Percentiles rank a stretch among this genome's conserved stretches.
These are phyloP conservation scores for Diplodia corticola DNA, from an alignment of 2,329 filamentous ascomycete genomes.

Conservation along the genomic window DNA sequence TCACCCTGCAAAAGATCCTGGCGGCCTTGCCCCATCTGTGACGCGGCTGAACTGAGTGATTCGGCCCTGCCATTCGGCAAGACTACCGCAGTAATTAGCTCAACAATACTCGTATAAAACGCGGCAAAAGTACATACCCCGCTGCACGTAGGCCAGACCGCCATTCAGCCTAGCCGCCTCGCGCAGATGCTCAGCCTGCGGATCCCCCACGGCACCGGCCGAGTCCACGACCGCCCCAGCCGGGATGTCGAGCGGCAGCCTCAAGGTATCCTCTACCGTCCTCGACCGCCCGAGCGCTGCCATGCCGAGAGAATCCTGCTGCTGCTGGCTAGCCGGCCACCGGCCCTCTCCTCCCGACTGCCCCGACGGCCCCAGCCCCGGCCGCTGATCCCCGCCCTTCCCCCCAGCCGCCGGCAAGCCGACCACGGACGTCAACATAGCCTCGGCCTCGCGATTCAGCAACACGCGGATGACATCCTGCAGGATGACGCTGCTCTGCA, in stretches of 20 bases:
- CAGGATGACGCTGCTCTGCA: slow-evolving; percentile 35
- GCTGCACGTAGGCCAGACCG: background rate
- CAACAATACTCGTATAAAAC: background rate
- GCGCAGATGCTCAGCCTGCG: background rate
- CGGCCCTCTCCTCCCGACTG: too few species aligned
- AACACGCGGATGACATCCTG: slow-evolving; percentile 27
- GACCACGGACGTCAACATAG: background rate
- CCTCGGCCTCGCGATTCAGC: slow-evolving; percentile 8
- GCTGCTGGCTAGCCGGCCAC: too few species aligned
- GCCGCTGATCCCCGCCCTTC: too few species aligned
- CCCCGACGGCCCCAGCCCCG: too few species aligned
- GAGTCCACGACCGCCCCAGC: background rate
- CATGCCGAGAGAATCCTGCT: background rate
- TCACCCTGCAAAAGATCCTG: background rate
- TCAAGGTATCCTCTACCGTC: background rate
- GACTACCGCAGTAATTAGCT: background rate
- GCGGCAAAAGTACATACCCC: background rate
- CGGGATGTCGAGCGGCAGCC: background rate
- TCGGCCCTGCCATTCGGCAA: background rate
- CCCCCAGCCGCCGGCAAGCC: background rate
- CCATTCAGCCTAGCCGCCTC: background rate
- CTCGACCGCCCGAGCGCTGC: background rate
- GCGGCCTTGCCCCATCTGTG: background rate
- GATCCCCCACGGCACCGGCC: background rate
- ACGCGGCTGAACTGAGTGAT: background rate